Base-by-base conservation (phyloP, 495 filamentous ascomycete species). In the Podospora fimiseda region DNA sequence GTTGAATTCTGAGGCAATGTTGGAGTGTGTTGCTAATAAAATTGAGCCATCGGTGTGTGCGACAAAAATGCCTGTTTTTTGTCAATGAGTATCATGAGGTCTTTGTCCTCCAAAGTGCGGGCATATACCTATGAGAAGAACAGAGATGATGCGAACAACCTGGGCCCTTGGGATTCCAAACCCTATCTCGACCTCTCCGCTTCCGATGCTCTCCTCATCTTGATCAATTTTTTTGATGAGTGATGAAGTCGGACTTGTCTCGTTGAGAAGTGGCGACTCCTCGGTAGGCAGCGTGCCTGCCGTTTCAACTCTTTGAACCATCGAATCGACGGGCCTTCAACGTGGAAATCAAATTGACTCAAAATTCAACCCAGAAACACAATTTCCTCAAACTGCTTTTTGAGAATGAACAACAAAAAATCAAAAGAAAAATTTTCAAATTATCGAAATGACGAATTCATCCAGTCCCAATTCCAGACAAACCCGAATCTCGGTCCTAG, bases 1-100 rank as follows among this genome's bases (percentile, higher is more conserved):
- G 53, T 80, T 69, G 64, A 88, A 87, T 51, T 87, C 79, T 30
- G 85, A 89, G 0, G 84, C 80, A 30, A 89, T 82, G 33, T 65
- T 70, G 7, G 74, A 74, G 33, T 84, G 76, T 0, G 82, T 81
- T 0, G 85, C 83, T 46, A 88, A 68, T 0, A 88, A 71, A 0
- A 89, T 72, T 1, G 81, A 82, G 0, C 67, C 65, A 60, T 89
- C 85, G 18, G 79, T 74, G 56, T 83, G 80, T 13, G 76, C 78
- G 16, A 85, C 77, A 46, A 88, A 85, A 40, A 85, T 81, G 11
- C 82, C 85, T 83, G 43, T 40, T 16, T 9, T n/a, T n/a, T n/a
- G n/a, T n/a, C n/a, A n/a, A n/a, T n/a, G 44, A 36, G 27, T 13
- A 30, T 27, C 27, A 41, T 15, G 13, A 36, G 11, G 8, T 20